A percentile compares a stretch with the other conserved stretches of the same genome.
phyloP scores from a whole-genome alignment of 2,329 filamentous ascomycete species.

The Akanthomyces muscarius region DNA sequence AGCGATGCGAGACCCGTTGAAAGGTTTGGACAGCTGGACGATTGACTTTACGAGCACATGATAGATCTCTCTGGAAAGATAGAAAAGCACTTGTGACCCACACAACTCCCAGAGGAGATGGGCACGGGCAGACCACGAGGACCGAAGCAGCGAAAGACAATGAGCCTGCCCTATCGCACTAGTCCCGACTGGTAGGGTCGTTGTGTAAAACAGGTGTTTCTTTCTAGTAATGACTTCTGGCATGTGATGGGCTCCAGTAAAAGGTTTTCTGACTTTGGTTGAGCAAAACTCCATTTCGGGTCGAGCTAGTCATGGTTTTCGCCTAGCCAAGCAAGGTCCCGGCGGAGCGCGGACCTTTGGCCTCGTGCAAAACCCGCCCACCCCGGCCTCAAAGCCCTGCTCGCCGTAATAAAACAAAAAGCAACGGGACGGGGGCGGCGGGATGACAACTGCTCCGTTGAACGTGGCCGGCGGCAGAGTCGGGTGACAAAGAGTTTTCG shows the following conservation, averaged over 20 bases:
- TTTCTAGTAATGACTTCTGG: neutral
- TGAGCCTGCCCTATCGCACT: neutral
- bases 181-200: neutral
- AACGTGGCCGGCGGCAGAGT: neutral
- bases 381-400: neutral
- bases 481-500: neutral
- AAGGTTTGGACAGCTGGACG: neutral
- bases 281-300: neutral
- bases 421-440: slow-evolving; percentile 8
- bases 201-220: neutral
- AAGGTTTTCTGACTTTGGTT: neutral
- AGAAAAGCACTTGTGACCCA: neutral
- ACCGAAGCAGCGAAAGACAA: neutral
- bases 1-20: neutral
- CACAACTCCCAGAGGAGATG: neutral
- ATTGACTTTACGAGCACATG: neutral
- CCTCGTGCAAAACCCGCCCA: neutral
- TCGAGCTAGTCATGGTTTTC: neutral
- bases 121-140: neutral
- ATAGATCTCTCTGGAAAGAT: neutral
- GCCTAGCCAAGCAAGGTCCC: neutral
- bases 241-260: slow-evolving; percentile 13
- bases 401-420: neutral
- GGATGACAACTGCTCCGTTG: slow-evolving; percentile 1
- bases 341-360: neutral